Percentiles rank a stretch among this genome's conserved stretches.
These are phyloP conservation scores for Ogataea saltuana DNA, from an alignment of 805 yeast genomes.

Conservation along the genomic window DNA sequence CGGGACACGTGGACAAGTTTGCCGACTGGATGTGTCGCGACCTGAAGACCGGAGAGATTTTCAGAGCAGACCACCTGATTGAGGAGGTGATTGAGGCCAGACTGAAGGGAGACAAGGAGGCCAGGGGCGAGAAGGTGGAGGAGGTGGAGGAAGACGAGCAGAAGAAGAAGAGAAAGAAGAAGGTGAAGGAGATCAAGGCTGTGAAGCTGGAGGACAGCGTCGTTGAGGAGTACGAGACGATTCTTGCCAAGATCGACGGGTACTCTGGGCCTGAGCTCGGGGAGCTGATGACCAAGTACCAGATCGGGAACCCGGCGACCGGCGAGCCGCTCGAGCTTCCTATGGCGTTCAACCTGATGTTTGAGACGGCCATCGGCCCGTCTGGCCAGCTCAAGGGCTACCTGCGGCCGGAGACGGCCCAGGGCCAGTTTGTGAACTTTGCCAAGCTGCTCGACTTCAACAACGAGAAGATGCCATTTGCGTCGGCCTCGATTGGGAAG, in stretches of 20 bases:
- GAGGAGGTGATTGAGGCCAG: constrained; percentile 97
- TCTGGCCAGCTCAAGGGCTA: constrained; percentile 95
- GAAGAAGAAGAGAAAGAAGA: constrained; percentile 92
- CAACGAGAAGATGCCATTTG: constrained; percentile 97
- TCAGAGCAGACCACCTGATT: constrained; percentile 96
- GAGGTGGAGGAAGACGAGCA: constrained; percentile 68
- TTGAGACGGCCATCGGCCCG: constrained; percentile 98
- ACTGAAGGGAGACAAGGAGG: constrained; percentile 95
- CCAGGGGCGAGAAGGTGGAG: constrained; percentile 78
- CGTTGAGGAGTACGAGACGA: constrained; percentile 77
- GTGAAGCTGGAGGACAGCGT: constrained; percentile 80
- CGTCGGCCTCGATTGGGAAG: constrained; percentile 98
- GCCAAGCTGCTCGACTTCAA: constrained; percentile 90
- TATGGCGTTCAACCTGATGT: constrained; percentile 95
- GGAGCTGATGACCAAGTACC: constrained; percentile 75
- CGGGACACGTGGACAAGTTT: constrained; percentile 98
- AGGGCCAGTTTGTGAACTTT: constrained; percentile 97
- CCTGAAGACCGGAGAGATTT: constrained; percentile 93
- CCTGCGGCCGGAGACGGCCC: constrained; percentile 98
- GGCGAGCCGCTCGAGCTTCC: constrained; percentile 87
- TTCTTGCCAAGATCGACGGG: constrained; percentile 94
- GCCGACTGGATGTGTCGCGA: constrained; percentile 99
- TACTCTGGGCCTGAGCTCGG: constrained; percentile 92
- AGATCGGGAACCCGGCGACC: constrained; percentile 90
- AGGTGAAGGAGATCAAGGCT: constrained; percentile 92